Base-by-base conservation (phyloP, 2,329 filamentous ascomycete genomes). In the Calonectria pteridis region DNA sequence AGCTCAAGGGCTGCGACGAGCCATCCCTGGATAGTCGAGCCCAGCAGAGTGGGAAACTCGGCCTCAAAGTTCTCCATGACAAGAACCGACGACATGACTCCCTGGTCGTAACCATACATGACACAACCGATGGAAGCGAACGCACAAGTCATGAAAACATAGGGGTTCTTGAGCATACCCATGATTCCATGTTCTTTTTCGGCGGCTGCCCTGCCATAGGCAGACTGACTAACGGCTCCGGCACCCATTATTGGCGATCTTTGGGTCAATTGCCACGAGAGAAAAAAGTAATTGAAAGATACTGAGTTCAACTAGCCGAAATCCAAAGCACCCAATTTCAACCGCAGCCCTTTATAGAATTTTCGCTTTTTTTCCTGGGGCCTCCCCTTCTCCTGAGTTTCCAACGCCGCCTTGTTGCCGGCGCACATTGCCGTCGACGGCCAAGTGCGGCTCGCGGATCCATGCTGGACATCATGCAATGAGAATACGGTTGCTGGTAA, bases 151-250 rank as follows among this genome's bases (percentile, higher is more conserved):
- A 64, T 64, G 59, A 64, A 64, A 6, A 64, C 59, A 10, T 64
- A 49, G 59, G 59, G 59, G 18, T 64, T 64, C 59, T 64, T 64
- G 59, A 64, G 59, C 59, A 64, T 64, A 4, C 59, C 59, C 18
- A 23, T 5, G 59, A 64, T 33, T 43, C 59, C 59, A 64, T 64
- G 37, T 9, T 64, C 11, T 0, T 6, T 6, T 33, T 64, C 59
- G 28, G 59, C 59, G 14, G 59, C 59, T 49, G 59, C 59, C 26
- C 59, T 28, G 59, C 59, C 59, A 64, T 64, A 64, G 40, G 59
- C 59, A 31, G 59, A 64, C n/a, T 64, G 59, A 49, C 59, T 49
- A 33, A 64, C 59, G 28, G 59, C 59, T 64, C 59, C 59, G 28
- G 59, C 59, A 64, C 59, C 59, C 59, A 64, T 64, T 63, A 18